These are phyloP conservation scores for Boechera stricta DNA, from an alignment of 345 rosid species.

Conservation along the genomic window DNA sequence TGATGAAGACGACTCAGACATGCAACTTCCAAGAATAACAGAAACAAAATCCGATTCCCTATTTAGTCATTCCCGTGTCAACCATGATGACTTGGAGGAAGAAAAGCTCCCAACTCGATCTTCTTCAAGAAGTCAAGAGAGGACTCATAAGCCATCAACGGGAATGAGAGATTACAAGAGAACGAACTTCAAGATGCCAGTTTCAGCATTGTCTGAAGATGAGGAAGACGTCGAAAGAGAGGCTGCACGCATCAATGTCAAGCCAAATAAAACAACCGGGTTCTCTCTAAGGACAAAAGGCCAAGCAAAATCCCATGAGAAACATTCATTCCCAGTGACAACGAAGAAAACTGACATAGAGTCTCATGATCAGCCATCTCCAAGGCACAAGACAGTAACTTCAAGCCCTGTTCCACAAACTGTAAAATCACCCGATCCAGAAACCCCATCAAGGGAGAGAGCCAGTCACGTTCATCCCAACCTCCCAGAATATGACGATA, in stretches of 20 bases:
- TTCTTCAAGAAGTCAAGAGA: slow-evolving; percentile 36
- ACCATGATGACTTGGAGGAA: slow-evolving; percentile 35
- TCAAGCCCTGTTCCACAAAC: slow-evolving; percentile 22
- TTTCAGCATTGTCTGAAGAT: slow-evolving; percentile 43
- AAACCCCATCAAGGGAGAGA: slow-evolving; percentile 47
- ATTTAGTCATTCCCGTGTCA: slow-evolving; percentile 21
- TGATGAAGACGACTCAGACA: slow-evolving; percentile 50
- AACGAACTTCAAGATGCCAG: slow-evolving; percentile 36
- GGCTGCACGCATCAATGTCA: slow-evolving; percentile 24
- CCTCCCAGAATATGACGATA: slow-evolving; percentile 77
- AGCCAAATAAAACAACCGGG: slow-evolving; percentile 29
- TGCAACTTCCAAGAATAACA: slow-evolving; percentile 40
- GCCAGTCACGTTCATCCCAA: slow-evolving; percentile 89
- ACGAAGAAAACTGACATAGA: slow-evolving; percentile 36
- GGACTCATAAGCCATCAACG: slow-evolving; percentile 26
- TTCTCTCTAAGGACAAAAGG: slow-evolving; percentile 42
- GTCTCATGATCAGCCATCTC: slow-evolving; percentile 42
- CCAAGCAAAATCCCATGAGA: slow-evolving; percentile 37
- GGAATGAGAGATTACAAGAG: slow-evolving; percentile 23
- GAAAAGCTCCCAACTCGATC: slow-evolving; percentile 9
- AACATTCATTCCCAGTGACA: slow-evolving; percentile 30
- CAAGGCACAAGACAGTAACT: slow-evolving; percentile 31
- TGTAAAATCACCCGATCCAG: slow-evolving; percentile 42
- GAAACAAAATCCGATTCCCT: slow-evolving; percentile 27
- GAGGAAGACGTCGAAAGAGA: slow-evolving; percentile 49